Evolutionary conservation across 2,329 filamentous ascomycete genomes (phyloP).

Genomic region (Tolypocladium pustulatum): DNA sequence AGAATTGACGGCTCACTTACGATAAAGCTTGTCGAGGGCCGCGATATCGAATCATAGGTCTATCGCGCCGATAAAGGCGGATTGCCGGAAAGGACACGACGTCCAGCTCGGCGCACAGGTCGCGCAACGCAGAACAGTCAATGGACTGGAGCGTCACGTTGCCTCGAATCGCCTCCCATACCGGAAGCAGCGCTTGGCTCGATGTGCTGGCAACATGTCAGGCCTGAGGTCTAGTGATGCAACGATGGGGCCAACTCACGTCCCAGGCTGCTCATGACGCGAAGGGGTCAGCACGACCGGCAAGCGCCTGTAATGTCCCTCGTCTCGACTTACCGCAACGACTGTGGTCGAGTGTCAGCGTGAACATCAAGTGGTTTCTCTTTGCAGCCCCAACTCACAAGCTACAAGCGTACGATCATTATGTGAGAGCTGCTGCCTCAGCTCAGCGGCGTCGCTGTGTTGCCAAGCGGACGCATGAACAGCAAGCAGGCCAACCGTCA

Average conservation of each 20-base stretch:
- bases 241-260: conserved; percentile 2
- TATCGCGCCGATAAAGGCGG: conserved; percentile 27
- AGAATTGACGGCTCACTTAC: conserved; percentile 13
- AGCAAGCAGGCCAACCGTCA: conserved; percentile 2
- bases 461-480: conserved; percentile 2
- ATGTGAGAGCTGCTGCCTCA: conserved; percentile 4
- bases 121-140: conserved; percentile 25
- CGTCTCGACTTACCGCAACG: conserved; percentile 5
- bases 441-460: conserved; percentile 1
- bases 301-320: background rate
- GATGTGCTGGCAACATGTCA: conserved; percentile 2
- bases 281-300: background rate
- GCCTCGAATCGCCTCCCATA: conserved; percentile 8
- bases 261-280: conserved; percentile 2
- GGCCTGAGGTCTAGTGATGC: background rate
- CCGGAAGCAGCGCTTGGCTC: conserved; percentile 7
- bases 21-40: conserved; percentile 27
- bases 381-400: conserved; percentile 14
- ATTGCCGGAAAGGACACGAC: conserved; percentile 36
- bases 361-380: background rate
- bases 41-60: conserved; percentile 27
- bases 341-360: conserved; percentile 1
- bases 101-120: conserved; percentile 28
- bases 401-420: conserved; percentile 17
- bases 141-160: conserved; percentile 19